These are phyloP conservation scores for Euphorbia lathyris DNA, from an alignment of 345 rosid species.

Conservation along the genomic window DNA sequence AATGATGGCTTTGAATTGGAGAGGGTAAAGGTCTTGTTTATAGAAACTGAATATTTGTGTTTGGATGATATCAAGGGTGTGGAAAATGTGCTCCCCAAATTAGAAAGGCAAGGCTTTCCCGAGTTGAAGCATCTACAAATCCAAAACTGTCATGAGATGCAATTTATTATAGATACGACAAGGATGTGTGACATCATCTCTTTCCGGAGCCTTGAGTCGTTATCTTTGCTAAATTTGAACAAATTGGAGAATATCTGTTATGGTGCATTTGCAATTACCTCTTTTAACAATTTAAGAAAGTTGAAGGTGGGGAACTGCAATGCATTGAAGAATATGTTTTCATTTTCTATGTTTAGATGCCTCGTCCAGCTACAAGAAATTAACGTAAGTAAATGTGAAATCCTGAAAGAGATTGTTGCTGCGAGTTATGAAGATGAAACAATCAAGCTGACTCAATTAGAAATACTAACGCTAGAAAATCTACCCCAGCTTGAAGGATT, in stretches of 20 bases:
- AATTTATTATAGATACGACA: neutral
- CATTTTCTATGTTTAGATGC: conserved; percentile 6
- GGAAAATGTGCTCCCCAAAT: neutral
- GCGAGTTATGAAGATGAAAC: neutral
- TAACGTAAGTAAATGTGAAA: neutral
- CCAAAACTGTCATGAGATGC: neutral
- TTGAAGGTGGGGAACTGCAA: conserved; percentile 14
- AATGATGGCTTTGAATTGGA: neutral
- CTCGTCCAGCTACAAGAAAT: conserved; percentile 17
- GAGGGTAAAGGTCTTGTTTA: neutral
- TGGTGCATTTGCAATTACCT: neutral
- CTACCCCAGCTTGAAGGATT: neutral
- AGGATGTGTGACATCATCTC: neutral
- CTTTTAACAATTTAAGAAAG: conserved; percentile 12
- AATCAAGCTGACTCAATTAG: neutral
- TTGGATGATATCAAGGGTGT: conserved; percentile 9
- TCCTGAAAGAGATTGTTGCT: conserved; percentile 14
- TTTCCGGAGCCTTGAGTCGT: conserved; percentile 10
- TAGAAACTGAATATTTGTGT: neutral
- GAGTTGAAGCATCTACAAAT: neutral
- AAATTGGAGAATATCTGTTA: conserved; percentile 17
- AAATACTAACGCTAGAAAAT: neutral
- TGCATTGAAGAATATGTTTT: conserved; percentile 16
- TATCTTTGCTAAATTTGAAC: conserved; percentile 8
- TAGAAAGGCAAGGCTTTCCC: neutral